These are phyloP conservation scores for Ascocoryne sarcoides DNA, from an alignment of 2,329 filamentous ascomycete species.

Conservation along the genomic window DNA sequence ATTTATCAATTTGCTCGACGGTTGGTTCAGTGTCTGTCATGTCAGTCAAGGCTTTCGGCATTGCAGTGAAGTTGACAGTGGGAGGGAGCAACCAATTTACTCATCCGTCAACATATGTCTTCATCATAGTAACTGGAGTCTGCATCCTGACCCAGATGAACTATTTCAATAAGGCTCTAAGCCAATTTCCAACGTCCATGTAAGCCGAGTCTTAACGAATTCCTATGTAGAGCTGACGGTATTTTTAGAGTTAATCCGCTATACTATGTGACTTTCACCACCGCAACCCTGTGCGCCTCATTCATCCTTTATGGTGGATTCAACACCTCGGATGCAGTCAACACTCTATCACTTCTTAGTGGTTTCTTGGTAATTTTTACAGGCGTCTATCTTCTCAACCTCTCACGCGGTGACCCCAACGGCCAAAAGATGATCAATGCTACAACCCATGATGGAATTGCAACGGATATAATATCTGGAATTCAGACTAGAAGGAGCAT, in stretches of 20 bases:
- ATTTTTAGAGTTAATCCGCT: constrained; percentile 55
- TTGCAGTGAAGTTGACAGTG: constrained; percentile 91
- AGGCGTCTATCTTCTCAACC: constrained; percentile 89
- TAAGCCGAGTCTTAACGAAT: too few species aligned
- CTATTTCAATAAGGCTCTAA: constrained; percentile 98
- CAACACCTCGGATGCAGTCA: constrained; percentile 86
- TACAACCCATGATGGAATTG: constrained; percentile 63
- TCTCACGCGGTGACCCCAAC: constrained; percentile 87
- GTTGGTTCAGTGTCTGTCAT: constrained; percentile 97
- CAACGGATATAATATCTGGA: constrained; percentile 83
- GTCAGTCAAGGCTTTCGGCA: constrained; percentile 97
- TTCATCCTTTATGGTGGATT: constrained; percentile 95
- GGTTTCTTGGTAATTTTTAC: constrained; percentile 94
- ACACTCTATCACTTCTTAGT: constrained; percentile 83
- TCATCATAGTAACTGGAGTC: constrained; percentile 83
- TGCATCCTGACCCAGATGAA: constrained; percentile 99
- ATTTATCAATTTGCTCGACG: constrained; percentile 94
- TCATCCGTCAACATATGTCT: constrained; percentile 93
- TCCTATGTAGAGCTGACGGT: too few species aligned
- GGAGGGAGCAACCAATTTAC: constrained; percentile 91
- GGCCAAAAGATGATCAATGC: constrained; percentile 58
- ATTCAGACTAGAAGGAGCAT: constrained; percentile 88
- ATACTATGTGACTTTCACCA: constrained; percentile 97
- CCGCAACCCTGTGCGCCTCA: constrained; percentile 84
- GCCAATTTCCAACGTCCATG: constrained; percentile 96